Evolutionary conservation across 305 asterid species (phyloP), one percentile per base, ranked within the genome.

Genomic region (Euphrasia arctica): DNA sequence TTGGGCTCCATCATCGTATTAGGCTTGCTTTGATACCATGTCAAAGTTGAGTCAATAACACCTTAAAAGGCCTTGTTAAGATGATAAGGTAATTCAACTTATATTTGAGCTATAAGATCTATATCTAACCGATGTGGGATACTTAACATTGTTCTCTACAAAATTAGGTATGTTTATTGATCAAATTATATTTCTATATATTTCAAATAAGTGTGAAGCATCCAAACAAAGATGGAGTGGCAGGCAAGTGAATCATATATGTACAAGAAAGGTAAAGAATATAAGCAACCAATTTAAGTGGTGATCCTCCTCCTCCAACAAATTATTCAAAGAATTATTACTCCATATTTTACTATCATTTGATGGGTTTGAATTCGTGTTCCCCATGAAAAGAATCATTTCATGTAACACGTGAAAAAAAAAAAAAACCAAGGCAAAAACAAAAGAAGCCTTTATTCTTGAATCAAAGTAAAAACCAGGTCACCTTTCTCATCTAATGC

Each of bases 321-420:
- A 18, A 18, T 18, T 18, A 18, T 18, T 18, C 22, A 18, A 18
- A 18, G 22, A 18, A 18, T 18, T 18, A 18, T 18, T 18, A 18
- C 22, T 18, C 22, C 22, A 47, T 43, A 41, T 85, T 77, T 82
- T 28, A 14, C 5, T 51, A 10, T 14, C 56, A 14, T 13, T 50
- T 15, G 28, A 51, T 51, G 27, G 28, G 15, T 14, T 18, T 45
- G n/a, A 28, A 52, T 82, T 63, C 94, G 81, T 87, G 83, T 72
- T 75, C 14, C 72, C 82, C 60, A 78, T 73, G 91, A 71, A 87
- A 85, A 65, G 97, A 81, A 90, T 85, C 81, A 50, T 41, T 39
- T 48, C 25, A 50, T 57, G 22, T 47, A 45, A 60, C 57, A 18
- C 22, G 22, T 39, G 59, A 45, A n/a, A n/a, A 67, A 65, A 65